Evolutionary conservation across 176 grass and related monocot species (phyloP).

Genomic region (Urochloa ruziziensis): DNA sequence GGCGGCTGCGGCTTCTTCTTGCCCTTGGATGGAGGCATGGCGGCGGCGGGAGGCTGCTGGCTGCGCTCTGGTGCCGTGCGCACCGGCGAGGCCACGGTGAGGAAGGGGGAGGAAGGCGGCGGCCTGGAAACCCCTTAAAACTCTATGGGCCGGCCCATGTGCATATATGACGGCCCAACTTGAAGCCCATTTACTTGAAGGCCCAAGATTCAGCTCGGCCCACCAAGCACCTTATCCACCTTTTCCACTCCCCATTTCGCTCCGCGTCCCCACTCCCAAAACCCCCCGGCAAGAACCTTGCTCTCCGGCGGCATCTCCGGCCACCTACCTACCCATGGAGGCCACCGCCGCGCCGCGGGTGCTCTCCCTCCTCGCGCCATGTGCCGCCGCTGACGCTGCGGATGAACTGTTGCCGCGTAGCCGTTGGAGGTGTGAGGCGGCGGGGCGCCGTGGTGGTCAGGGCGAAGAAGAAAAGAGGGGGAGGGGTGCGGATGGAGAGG

Average conservation of each 20-base stretch:
- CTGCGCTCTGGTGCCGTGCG: too few relatives aligned
- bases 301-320: not conserved
- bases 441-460: constrained; percentile 14
- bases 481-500: constrained; percentile 12
- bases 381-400: not conserved
- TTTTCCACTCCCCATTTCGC: constrained; percentile 23
- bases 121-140: too few relatives aligned
- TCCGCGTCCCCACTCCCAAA: constrained; percentile 26
- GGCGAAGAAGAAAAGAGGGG: constrained; percentile 52
- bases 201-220: not conserved
- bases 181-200: not conserved
- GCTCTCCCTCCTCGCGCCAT: constrained; percentile 6
- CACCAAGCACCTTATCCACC: constrained; percentile 36
- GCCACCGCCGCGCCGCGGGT: constrained; percentile 29
- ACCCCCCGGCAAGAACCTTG: constrained; percentile 25
- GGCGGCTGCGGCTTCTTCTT: too few relatives aligned
- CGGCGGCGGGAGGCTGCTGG: too few relatives aligned
- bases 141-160: not conserved
- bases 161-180: not conserved
- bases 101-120: too few relatives aligned
- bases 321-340: constrained; percentile 29
- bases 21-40: too few relatives aligned
- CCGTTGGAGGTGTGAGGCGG: constrained; percentile 1
- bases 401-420: not conserved
- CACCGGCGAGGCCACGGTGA: too few relatives aligned